These are phyloP conservation scores for Candida sphagnicola DNA, from an alignment of 805 yeast species.

Conservation along the genomic window DNA sequence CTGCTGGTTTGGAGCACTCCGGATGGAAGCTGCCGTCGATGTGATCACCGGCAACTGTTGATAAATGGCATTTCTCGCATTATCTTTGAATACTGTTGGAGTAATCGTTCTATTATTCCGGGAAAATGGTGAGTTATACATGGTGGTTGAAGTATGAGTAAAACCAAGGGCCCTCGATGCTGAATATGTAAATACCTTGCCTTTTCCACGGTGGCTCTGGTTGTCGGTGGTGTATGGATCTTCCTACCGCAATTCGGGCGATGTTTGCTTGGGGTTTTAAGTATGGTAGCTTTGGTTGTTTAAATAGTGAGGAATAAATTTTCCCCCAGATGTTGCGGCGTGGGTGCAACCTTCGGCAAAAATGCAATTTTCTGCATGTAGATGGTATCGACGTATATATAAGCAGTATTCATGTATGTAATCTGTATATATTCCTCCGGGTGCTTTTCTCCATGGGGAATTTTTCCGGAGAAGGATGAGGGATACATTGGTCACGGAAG, in stretches of 20 bases:
- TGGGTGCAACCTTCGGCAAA: neutral
- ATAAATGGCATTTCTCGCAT: slow-evolving; percentile 41
- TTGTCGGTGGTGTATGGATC: no score
- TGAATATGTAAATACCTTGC: no score
- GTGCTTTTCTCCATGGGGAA: neutral
- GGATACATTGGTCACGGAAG: neutral
- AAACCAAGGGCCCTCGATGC: no score
- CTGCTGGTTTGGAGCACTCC: slow-evolving; percentile 10
- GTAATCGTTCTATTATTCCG: slow-evolving; percentile 17
- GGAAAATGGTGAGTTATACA: slow-evolving; percentile 31
- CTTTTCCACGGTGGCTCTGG: no score
- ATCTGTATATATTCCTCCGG: neutral
- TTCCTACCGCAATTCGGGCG: neutral
- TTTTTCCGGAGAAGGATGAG: neutral
- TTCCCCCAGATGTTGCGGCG: neutral
- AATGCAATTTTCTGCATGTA: neutral
- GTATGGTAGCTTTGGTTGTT: neutral
- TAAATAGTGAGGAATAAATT: neutral
- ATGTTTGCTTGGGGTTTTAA: neutral
- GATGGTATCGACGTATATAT: neutral
- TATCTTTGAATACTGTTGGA: slow-evolving; percentile 38
- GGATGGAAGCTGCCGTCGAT: slow-evolving; percentile 28
- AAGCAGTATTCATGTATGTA: neutral
- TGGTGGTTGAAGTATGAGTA: slow-evolving; percentile 6
- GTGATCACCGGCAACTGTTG: slow-evolving; percentile 33